These are phyloP conservation scores for Capsicum rhomboideum DNA, from an alignment of 257 asterid species.

Conservation along the genomic window DNA sequence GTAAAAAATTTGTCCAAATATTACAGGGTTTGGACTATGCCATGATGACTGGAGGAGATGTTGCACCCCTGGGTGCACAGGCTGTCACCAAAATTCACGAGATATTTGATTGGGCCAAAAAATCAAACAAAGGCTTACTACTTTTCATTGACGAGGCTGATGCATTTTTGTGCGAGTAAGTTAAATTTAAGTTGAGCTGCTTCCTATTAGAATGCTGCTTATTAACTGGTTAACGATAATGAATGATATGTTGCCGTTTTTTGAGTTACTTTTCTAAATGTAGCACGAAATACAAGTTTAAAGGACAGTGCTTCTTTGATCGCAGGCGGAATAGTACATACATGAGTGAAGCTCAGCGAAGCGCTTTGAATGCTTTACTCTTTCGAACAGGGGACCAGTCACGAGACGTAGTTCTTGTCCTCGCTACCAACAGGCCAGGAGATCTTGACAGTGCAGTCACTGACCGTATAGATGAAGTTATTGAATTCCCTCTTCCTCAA, in stretches of 20 bases:
- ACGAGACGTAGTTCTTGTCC: slow-evolving; percentile 87
- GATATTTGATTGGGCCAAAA: slow-evolving; percentile 96
- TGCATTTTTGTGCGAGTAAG: slow-evolving; percentile 99
- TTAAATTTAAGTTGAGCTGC: not conserved
- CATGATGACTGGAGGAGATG: slow-evolving; percentile 99
- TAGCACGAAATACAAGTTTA: not conserved
- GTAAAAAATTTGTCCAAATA: not conserved
- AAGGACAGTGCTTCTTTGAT: not conserved
- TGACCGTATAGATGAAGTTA: slow-evolving; percentile 91
- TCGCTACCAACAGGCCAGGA: slow-evolving; percentile 92
- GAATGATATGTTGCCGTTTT: not conserved
- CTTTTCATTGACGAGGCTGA: slow-evolving; percentile 97
- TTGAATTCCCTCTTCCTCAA: slow-evolving; percentile 88
- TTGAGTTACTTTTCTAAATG: not conserved
- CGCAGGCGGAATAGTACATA: slow-evolving; percentile 84
- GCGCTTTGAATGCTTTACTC: slow-evolving; percentile 86
- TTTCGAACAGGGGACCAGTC: slow-evolving; percentile 98
- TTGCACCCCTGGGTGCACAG: slow-evolving; percentile 92
- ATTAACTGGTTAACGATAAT: not conserved
- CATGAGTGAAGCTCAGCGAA: slow-evolving; percentile 97
- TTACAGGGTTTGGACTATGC: slow-evolving; percentile 96
- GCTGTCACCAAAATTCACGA: slow-evolving; percentile 98
- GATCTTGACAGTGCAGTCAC: slow-evolving; percentile 92
- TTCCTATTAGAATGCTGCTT: not conserved
- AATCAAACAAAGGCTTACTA: slow-evolving; percentile 81